Evolutionary conservation across 345 rosid genomes (phyloP).

Genomic region (Camelina laxa): DNA sequence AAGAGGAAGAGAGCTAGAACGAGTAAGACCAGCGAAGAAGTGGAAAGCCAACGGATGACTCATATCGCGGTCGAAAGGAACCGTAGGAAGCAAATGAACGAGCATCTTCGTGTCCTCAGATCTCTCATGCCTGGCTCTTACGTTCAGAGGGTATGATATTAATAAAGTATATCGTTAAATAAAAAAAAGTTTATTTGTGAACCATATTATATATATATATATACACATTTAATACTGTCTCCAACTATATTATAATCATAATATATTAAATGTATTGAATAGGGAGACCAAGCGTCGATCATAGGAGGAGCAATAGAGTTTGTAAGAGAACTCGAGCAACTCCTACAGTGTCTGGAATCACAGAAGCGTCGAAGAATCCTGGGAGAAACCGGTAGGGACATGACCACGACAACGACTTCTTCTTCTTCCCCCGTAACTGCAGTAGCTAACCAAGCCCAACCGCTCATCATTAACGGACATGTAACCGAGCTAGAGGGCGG

Average conservation of each 20-base stretch:
- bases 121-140: constrained; percentile 98
- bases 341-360: constrained; percentile 86
- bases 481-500: constrained; percentile 34
- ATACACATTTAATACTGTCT: not conserved
- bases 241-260: not conserved
- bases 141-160: constrained; percentile 73
- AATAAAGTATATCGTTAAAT: not conserved
- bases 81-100: constrained; percentile 95
- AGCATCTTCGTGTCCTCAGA: constrained; percentile 85
- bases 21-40: constrained; percentile 84
- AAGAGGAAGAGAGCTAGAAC: constrained; percentile 83
- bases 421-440: constrained; percentile 38
- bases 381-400: constrained; percentile 56
- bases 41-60: constrained; percentile 91
- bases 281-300: constrained; percentile 99
- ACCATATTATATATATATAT: not conserved
- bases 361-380: constrained; percentile 74
- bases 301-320: constrained; percentile 97
- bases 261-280: not conserved
- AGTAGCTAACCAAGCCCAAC: constrained; percentile 24
- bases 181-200: not conserved
- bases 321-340: constrained; percentile 92
- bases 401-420: constrained; percentile 45
- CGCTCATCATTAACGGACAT: constrained; percentile 28
- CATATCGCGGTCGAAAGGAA: constrained; percentile 95